Evolutionary conservation across 495 filamentous ascomycete species (phyloP).

Genomic region (Podospora anserina): DNA sequence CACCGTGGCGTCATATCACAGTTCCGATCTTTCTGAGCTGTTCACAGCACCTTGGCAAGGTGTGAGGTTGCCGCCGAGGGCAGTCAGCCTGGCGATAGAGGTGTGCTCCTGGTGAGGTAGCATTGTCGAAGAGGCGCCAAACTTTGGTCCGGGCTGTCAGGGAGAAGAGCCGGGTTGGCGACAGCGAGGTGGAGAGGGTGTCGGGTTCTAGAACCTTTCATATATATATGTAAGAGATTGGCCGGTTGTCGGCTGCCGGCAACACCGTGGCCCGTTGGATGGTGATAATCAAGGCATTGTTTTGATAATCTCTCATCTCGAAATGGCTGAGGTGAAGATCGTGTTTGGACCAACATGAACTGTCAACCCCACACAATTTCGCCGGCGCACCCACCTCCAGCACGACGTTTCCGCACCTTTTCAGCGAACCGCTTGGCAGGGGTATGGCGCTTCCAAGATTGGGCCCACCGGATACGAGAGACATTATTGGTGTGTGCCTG

Average conservation of each 20-base stretch:
- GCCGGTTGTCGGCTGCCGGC: neutral
- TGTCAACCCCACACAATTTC: neutral
- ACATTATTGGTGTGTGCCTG: slow-evolving; percentile 12
- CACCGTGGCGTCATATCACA: too few species aligned
- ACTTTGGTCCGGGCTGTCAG: neutral
- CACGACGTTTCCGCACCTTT: neutral
- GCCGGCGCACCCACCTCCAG: neutral
- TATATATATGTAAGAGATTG: neutral
- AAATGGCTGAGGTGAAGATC: neutral
- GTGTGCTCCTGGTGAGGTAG: neutral
- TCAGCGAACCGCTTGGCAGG: neutral
- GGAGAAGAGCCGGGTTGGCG: neutral
- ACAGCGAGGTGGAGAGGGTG: neutral
- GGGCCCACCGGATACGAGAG: slow-evolving; percentile 14
- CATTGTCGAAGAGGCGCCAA: neutral
- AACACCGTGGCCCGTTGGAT: neutral
- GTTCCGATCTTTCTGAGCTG: too few species aligned
- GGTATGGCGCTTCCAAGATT: slow-evolving; percentile 25
- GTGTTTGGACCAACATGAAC: neutral
- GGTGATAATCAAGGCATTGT: neutral
- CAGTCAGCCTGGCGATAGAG: too few species aligned
- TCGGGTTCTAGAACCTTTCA: neutral
- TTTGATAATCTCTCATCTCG: neutral
- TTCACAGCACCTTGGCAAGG: neutral
- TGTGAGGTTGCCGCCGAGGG: neutral